Conservation (phyloP, 805 yeast species). For the Candida sonorensis region DNA sequence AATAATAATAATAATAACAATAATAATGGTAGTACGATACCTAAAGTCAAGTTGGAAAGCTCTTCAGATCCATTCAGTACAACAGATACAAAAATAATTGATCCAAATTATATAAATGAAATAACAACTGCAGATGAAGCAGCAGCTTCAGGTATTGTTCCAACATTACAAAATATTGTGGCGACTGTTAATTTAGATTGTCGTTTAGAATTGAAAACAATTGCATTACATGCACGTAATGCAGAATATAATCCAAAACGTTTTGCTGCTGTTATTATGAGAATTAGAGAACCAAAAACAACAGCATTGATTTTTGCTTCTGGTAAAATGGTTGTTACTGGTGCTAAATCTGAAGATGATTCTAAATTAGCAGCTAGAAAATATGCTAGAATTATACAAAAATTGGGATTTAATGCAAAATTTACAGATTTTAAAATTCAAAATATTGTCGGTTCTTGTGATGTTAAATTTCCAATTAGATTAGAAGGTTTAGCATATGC, state of each 20-base stretch:
- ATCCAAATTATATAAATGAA: conserved; percentile 14
- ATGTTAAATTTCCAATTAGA: conserved; percentile 95
- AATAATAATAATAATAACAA: background rate
- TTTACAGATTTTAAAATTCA: conserved; percentile 97
- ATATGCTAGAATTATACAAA: conserved; percentile 96
- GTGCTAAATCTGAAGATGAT: conserved; percentile 98
- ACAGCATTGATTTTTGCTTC: conserved; percentile 97
- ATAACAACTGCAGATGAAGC: conserved; percentile 44
- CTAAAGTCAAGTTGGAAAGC: conserved; percentile 11
- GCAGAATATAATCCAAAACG: conserved; percentile 98
- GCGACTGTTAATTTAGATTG: conserved; percentile 97
- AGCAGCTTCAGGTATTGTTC: conserved; percentile 91
- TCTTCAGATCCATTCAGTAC: background rate
- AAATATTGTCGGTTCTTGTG: conserved; percentile 97
- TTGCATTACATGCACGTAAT: conserved; percentile 96
- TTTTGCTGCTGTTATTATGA: conserved; percentile 99
- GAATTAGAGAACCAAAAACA: conserved; percentile 97
- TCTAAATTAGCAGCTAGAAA: conserved; percentile 97
- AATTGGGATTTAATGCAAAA: conserved; percentile 95
- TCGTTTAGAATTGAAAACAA: conserved; percentile 90
- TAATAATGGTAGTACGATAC: background rate
- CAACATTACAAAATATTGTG: conserved; percentile 91
- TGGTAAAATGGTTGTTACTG: conserved; percentile 99
- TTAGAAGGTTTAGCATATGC: conserved; percentile 95
- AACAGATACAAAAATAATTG: too few relatives aligned